These are phyloP conservation scores for Colletotrichum sp. DNA, from an alignment of 2,329 filamentous ascomycete species.

Conservation along the genomic window DNA sequence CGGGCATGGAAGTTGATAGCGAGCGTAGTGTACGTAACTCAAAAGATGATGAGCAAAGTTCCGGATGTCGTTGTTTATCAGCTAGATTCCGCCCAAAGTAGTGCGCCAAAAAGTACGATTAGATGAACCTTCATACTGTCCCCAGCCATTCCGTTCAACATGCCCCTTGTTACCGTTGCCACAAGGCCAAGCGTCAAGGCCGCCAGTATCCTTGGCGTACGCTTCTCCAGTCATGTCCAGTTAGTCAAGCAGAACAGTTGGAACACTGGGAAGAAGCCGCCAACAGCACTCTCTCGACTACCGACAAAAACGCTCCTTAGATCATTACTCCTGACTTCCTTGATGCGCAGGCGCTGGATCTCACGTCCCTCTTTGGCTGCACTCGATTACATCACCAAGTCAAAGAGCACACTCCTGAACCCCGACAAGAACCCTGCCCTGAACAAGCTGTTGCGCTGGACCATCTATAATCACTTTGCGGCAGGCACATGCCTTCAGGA, in stretches of 20 bases:
- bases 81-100: not conserved
- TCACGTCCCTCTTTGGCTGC: not conserved
- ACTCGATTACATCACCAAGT: constrained; percentile 1
- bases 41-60: not conserved
- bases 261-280: not conserved
- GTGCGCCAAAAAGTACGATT: not conserved
- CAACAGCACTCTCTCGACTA: not conserved
- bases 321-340: not conserved
- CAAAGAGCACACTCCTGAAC: constrained; percentile 51
- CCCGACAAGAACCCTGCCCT: constrained; percentile 79
- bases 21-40: not conserved
- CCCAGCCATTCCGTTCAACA: not conserved
- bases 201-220: not conserved
- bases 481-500: constrained; percentile 77
- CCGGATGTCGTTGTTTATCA: not conserved
- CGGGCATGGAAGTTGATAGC: not conserved
- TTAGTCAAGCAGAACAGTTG: not conserved
- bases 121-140: not conserved
- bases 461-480: constrained; percentile 92
- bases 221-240: not conserved
- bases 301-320: not conserved
- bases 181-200: not conserved
- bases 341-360: not conserved
- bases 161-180: not conserved
- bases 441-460: constrained; percentile 74